Base-by-base conservation (phyloP, 139 green algal genomes). In the Bryopsis sp. region DNA sequence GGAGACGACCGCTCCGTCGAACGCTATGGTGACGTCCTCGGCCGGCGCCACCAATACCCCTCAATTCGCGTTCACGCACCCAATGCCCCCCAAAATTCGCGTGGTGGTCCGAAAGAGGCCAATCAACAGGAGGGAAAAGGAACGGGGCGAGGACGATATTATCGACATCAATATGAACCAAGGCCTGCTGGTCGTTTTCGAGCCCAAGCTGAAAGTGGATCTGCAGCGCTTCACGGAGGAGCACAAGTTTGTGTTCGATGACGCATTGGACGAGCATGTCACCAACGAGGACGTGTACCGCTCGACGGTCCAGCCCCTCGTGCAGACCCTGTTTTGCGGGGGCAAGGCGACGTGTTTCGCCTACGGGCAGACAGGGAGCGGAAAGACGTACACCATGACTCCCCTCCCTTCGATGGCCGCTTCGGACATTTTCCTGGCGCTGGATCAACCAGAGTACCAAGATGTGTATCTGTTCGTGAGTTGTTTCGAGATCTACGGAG, bases 401-500 rank as follows among this genome's bases (percentile, higher is more conserved):
- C 94, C 94, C 11, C 78, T 99, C 71, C 94, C 94, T 7, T 81
- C 93, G 43, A 85, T 92, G 2, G 88, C 94, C 2, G 86, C 88
- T 0, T 64, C 78, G 15, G 92, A 97, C 78, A 93, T 98, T 26
- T 82, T 97, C 37, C 47, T 47, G 19, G 77, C 83, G 60, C 78
- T 97, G 68, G 65, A 74, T 3, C 60, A 58, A 43, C 68, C 68
- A 2, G 59, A 90, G 67, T 80, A 88, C 71, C 57, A 65, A n/a
- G 69, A 77, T 39, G 48, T 88, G 11, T 72, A 69, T 36, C 76
- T 95, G 28, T 89, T 76, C 64, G 80, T 95, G 2, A 84, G 70
- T 64, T 96, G 89, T 78, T 98, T 96, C 74, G 93, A 98, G 78
- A 97, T 98, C 75, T 98, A 99, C 69, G 92, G 94, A 39, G 92